Evolutionary conservation across 2,329 filamentous ascomycete genomes (phyloP), one percentile per base, ranked within the genome.

Genomic region (Pseudophaeomoniella oleicola): DNA sequence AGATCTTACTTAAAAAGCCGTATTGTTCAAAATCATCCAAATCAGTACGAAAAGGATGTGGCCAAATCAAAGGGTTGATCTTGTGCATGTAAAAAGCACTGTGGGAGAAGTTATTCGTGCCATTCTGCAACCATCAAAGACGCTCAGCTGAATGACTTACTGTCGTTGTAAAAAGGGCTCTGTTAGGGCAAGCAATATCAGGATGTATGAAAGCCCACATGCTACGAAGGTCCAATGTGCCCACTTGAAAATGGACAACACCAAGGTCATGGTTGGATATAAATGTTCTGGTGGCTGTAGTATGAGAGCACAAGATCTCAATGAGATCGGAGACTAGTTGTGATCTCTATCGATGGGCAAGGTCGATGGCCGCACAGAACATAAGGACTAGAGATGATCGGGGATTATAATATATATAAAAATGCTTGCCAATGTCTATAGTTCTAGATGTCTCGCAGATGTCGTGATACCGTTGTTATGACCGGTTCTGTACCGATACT

Each of bases 71-170:
- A 2, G 78, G 79, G 44, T 85, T 78, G 46, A 94, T 55, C 42
- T 80, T 81, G 58, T 96, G 80, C 17, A 80, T 77, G 54, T 96
- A 98, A 4, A 94, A 57, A 16, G 81, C 78, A 52, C 86, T 92
- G 46, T 35, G 13, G n/a, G n/a, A n/a, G n/a, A n/a, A n/a, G n/a
- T n/a, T 19, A 36, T 22, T 10, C 27, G n/a, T 34, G 30, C 17
- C 12, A 9, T 38, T 19, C 32, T 27, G 16, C 16, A 14, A 17
- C 10, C 32, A 32, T 30, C 10, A 11, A 31, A 13, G 4, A 37
- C 9, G 16, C 12, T 14, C 5, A 19, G 14, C 12, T 17, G 16
- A 10, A 5, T 16, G 19, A 57, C 77, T 60, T 67, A 93, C 86
- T 87, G 76, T 61, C 81, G 69, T 55, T 96, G 88, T 36, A 93